Base-by-base conservation (phyloP, 1,284 basidiomycete genomes). In the Veloboletus limbatus region DNA sequence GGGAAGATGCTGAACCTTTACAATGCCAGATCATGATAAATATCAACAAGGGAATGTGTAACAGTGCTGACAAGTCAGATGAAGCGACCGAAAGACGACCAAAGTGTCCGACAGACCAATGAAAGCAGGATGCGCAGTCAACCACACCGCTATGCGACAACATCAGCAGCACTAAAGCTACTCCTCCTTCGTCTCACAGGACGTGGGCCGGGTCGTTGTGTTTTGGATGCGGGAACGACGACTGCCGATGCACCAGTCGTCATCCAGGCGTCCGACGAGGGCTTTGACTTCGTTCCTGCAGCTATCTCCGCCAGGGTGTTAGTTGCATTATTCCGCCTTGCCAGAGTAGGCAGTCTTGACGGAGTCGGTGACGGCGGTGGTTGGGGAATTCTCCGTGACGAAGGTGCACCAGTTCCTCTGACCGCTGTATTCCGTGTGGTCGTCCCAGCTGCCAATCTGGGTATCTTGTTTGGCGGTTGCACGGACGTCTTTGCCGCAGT, bases 91-190 rank as follows among this genome's bases (percentile, higher is more conserved):
- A 38, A 14, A 10, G 24, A 43, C 24, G 24, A 43, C 26, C 18
- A 47, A 46, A 40, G 35, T n/a, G 25, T 39, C 47, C 36, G 31
- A 41, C 30, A 49, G 37, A 45, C 28, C 45, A 51, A 46, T 35
- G 42, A 62, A 45, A 51, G 41, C 45, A 54, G 45, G 22, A 40
- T 39, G 28, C 21, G 21, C 21, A 45, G 21, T 38, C n/a, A 14
- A 26, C 41, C 17, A 17, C 45, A 26, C 41, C 17, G 20, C 45
- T 65, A 88, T 58, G 82, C 86, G 52, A 90, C 76, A 28, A 92
- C 81, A 64, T 92, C 85, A 8, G 85, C 85, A 47, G 82, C 73
- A 61, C 88, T 88, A 66, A 91, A 91, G 57, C 88, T 90, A 59
- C 88, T 90, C 48, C 88, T 72, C 59, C 88, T 71, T 51, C 86